Evolutionary conservation across 345 rosid genomes (phyloP), one percentile per base, ranked within the genome.

Genomic region (Euphorbia pulcherrima): DNA sequence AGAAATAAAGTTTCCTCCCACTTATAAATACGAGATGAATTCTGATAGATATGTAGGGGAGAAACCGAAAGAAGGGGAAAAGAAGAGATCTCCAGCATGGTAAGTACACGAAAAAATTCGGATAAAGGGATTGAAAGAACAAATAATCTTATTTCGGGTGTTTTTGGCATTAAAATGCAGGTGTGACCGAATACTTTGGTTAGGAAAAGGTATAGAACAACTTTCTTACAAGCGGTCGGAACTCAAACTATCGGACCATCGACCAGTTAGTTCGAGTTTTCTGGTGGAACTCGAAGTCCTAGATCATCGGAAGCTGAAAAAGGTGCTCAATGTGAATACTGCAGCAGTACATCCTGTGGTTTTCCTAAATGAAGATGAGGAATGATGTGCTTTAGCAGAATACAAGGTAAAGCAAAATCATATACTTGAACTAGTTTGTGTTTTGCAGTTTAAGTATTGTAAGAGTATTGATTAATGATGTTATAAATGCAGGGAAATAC

Each of bases 41-140:
- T 77, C 96, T 0, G 96, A 87, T 50, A 80, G 85, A 81, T 92
- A 90, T 41, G 86, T 87, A 7, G 99, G 99, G n/a, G 97, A 90
- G 76, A 77, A 62, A 65, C 80, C 83, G 29, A 88, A 61, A 80
- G 99, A 92, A 77, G 96, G 90, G 65, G 96, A 92, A 77, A 92
- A 90, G 85, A 86, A 68, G 78, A 88, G 99, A 86, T 87, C 99
- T 61, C 99, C 99, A 0, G 99, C 99, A 46, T 95, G 99, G 99
- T 94, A 80, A 73, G 76, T 62, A 21, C 4, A 3, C 37, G 60
- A 62, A 17, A 11, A 29, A 21, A 47, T 56, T 65, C 40, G 11
- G 26, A 35, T 33, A 62, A 30, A 28, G 47, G 62, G 12, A 33
- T 52, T 21, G 47, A 41, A 33, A 20, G 47, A 41, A 33, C 65